Evolutionary conservation across 345 rosid species (phyloP).

Genomic region (Rhizophora apiculata): DNA sequence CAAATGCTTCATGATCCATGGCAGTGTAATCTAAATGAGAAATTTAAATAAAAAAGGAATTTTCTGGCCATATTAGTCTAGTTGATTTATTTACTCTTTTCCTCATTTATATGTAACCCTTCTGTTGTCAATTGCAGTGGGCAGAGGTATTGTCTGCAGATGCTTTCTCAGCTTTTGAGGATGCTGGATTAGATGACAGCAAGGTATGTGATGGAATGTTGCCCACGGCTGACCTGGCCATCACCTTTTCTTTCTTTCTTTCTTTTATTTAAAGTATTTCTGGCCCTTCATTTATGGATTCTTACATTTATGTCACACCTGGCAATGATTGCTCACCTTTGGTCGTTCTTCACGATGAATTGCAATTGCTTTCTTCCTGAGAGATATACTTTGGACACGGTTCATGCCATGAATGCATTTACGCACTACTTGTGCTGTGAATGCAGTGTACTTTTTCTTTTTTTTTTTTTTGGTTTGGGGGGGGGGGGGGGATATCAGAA

Average conservation of each 20-base stretch:
- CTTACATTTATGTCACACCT: neutral
- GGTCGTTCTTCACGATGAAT: neutral
- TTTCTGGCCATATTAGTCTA: too few species aligned
- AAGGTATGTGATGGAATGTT: conserved; percentile 46
- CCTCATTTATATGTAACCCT: too few species aligned
- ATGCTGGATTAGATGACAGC: conserved; percentile 68
- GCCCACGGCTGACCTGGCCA: conserved; percentile 1
- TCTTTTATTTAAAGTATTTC: neutral
- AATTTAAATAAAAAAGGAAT: too few species aligned
- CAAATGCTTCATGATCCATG: too few species aligned
- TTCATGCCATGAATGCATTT: neutral
- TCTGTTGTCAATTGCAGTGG: conserved; percentile 59
- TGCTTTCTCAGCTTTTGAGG: conserved; percentile 98
- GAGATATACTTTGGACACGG: neutral
- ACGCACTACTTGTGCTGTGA: neutral
- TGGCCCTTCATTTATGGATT: neutral
- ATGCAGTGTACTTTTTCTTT: neutral
- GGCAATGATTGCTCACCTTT: neutral
- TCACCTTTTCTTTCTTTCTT: neutral
- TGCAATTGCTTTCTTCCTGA: neutral
- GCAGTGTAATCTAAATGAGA: too few species aligned
- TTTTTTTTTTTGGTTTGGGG: too few species aligned
- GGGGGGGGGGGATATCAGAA: too few species aligned
- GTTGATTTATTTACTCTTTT: neutral
- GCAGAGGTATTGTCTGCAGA: conserved; percentile 95